Evolutionary conservation across 192 early-diverging fungal species (phyloP), one percentile per base, ranked within the genome.

Genomic region (Entophlyctis luteolus): DNA sequence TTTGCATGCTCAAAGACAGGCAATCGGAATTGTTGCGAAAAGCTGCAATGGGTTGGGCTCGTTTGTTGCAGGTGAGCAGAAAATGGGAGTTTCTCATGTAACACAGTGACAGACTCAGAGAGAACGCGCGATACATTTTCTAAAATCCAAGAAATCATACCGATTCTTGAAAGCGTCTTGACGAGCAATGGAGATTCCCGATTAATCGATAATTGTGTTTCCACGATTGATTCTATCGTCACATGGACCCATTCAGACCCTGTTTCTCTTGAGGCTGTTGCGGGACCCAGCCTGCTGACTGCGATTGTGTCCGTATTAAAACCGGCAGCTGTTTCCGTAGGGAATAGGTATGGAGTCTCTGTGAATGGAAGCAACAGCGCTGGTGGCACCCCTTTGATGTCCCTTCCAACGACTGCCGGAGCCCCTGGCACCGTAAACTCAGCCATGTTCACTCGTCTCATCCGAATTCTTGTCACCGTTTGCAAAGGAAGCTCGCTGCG

Each of bases 1-100:
- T 25, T 81, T 92, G 2, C 87, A 88, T 48, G 88, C 91, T 0
- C 94, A 97, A 72, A 79, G 91, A 18, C 88, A 84, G 1, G 89
- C 90, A 0, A 77, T 95, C 33, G 86, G 81, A 4, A 92, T 89
- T 31, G 80, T 73, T 12, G 74, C 80, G 32, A 79, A 80, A 48
- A 75, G 77, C 16, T 81, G 74, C 28, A 52, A n/a, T n/a, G 74
- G 72, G 5, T 62, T 84, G 23, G 42, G 47, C 37, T 25, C 65
- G 46, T 38, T 62, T 12, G 10, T 23, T 42, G 38, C 65, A 59
- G 71, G 50, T 35, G 16, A 4, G 35, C 32, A 3, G 8, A 12
- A 42, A 42, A 42, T n/a, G n/a, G 45, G 29, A 4, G 10, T 42
- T 42, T n/a, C 39, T 42, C n/a, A 8, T 42, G 39, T 42, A n/a